These are phyloP conservation scores for Plicaturopsis crispa DNA, from an alignment of 768 basidiomycete species.

Conservation along the genomic window DNA sequence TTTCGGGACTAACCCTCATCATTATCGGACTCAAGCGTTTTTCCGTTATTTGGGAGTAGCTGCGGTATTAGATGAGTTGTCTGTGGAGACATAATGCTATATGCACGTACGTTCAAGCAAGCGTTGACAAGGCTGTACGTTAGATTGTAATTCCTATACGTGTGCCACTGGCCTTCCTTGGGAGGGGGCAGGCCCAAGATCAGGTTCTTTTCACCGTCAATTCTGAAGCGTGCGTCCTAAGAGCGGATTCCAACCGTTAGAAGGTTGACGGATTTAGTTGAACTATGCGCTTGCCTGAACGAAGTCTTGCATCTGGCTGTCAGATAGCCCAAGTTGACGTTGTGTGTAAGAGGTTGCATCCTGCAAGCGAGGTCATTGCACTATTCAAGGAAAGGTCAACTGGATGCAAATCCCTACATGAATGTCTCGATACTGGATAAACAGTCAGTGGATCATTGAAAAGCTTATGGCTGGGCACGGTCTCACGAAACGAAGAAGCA, in stretches of 20 bases:
- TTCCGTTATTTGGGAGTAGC: conserved; percentile 36
- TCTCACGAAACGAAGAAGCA: conserved; percentile 26
- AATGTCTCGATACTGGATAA: conserved; percentile 32
- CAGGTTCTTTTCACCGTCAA: conserved; percentile 30
- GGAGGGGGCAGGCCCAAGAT: conserved; percentile 37
- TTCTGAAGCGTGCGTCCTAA: conserved; percentile 32
- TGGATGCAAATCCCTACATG: too few relatives aligned
- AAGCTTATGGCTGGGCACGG: too few relatives aligned
- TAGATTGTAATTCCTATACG: conserved; percentile 34
- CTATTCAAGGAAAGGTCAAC: too few relatives aligned
- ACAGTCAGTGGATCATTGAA: background rate
- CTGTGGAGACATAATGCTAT: background rate
- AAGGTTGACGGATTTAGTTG: too few relatives aligned
- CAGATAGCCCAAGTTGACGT: conserved; percentile 30
- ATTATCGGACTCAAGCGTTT: conserved; percentile 19
- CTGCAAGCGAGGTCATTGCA: too few relatives aligned
- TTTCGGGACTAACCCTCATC: conserved; percentile 4
- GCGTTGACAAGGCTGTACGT: conserved; percentile 29
- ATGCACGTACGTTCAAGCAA: conserved; percentile 25
- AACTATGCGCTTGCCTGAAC: conserved; percentile 32
- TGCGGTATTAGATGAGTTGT: conserved; percentile 8
- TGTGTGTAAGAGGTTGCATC: conserved; percentile 37
- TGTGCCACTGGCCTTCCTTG: conserved; percentile 23
- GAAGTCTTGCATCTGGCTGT: conserved; percentile 36
- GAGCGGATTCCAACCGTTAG: too few relatives aligned